Evolutionary conservation across 2,329 filamentous ascomycete genomes (phyloP), one percentile per base, ranked within the genome.

Genomic region (Apiospora hydei): DNA sequence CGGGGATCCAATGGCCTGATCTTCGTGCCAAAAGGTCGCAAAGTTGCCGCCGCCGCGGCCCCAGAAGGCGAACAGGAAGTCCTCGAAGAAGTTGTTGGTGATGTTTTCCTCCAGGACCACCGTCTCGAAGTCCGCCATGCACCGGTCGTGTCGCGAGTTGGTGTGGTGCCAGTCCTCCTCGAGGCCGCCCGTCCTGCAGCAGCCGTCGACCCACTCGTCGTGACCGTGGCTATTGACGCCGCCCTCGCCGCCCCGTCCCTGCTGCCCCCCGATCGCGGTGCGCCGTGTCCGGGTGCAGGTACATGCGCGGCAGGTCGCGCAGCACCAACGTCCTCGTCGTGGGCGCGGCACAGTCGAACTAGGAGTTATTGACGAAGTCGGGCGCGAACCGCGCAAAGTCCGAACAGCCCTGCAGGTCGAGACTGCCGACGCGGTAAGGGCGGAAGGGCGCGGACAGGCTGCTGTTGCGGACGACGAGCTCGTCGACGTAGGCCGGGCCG

Each of bases 31-130:
- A 21, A 69, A 38, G 34, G 34, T 38, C 34, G 2, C 5, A 4
- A 38, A 69, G 34, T 41, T 30, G 44, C 7, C 24, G 26, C 18
- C 13, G 14, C 34, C 68, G 21, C 49, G 16, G 68, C 21, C 11
- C 68, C 68, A 69, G 30, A 69, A 69, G 1, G 68, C 68, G 16
- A 47, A 69, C 5, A 41, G n/a, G 68, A 69, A 69, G 46, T 69
- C 68, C 47, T 69, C 68, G 47, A 69, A 57, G 47, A 69, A 69
- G 38, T 57, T 46, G 51, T 69, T 69, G n/a, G 16, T 69, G 38
- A 69, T 69, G 38, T 69, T 49, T 16, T 46, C 68, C 26, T 41
- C n/a, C 16, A 61, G 38, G 30, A 41, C 46, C 24, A 57, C 68
- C 16, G 26, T 10, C 43, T 47, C 57, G 7, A 57, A 2, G 34